phyloP scores from a whole-genome alignment of 2,329 filamentous ascomycete genomes.

The Aspergillus vadensis region DNA sequence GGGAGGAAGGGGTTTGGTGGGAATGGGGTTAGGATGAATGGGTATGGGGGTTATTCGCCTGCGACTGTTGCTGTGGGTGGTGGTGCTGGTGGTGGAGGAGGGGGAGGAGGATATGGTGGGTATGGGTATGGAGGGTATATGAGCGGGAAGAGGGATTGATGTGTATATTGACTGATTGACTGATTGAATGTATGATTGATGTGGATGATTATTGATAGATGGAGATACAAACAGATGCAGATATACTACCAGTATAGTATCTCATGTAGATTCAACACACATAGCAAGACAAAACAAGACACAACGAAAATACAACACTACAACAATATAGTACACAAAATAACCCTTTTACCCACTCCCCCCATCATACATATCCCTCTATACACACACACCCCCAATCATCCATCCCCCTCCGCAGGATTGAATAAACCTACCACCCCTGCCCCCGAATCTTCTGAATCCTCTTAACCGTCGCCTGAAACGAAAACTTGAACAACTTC shows the following conservation, averaged over 20 bases:
- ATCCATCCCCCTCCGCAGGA: neutral
- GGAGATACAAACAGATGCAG: neutral
- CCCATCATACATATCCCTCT: neutral
- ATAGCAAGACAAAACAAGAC: neutral
- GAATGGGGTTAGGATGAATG: constrained; percentile 56
- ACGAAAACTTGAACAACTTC: constrained; percentile 48
- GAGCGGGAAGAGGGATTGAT: constrained; percentile 47
- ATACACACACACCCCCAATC: neutral
- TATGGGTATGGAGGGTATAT: constrained; percentile 42
- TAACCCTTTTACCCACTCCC: neutral
- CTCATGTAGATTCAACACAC: neutral
- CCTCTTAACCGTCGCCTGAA: constrained; percentile 43
- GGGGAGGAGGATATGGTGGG: constrained; percentile 24
- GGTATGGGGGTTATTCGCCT: constrained; percentile 57
- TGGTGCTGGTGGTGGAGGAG: constrained; percentile 20
- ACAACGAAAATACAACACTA: neutral
- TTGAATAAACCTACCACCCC: constrained; percentile 50
- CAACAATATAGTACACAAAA: neutral
- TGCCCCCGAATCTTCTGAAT: constrained; percentile 49
- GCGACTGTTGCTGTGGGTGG: neutral
- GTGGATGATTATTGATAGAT: neutral
- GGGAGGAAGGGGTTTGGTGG: constrained; percentile 52
- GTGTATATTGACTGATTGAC: neutral
- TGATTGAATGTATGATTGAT: neutral
- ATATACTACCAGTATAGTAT: neutral